These are phyloP conservation scores for Daldinia sp. DNA, from an alignment of 2,329 filamentous ascomycete genomes.

Conservation along the genomic window DNA sequence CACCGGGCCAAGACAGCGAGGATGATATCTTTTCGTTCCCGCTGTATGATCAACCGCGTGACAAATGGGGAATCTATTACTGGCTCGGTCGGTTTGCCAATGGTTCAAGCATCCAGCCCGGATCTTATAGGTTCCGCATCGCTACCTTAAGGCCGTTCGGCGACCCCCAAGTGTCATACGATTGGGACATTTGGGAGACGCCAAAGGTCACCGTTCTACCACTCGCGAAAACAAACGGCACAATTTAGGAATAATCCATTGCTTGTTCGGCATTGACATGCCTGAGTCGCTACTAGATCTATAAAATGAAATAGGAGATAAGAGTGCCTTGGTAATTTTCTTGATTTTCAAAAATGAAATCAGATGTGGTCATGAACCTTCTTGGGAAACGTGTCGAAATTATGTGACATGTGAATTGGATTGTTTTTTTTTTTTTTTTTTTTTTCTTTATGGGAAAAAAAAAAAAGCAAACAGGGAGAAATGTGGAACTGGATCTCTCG, in stretches of 20 bases:
- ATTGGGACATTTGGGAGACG: constrained; percentile 58
- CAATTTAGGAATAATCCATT: background rate
- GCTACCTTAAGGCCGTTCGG: constrained; percentile 58
- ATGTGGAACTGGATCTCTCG: constrained; percentile 44
- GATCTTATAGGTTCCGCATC: constrained; percentile 59
- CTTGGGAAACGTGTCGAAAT: too few species aligned
- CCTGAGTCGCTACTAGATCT: too few species aligned
- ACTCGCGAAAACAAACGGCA: constrained; percentile 1
- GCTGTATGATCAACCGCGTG: constrained; percentile 51
- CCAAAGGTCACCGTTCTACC: constrained; percentile 52
- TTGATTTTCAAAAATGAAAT: too few species aligned
- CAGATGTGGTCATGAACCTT: too few species aligned
- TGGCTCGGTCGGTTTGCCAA: background rate
- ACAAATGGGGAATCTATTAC: constrained; percentile 44
- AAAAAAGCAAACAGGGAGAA: constrained; percentile 5
- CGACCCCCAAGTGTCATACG: constrained; percentile 55
- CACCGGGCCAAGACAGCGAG: constrained; percentile 54
- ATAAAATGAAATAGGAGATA: too few species aligned
- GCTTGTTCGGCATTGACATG: background rate
- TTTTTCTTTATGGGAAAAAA: background rate
- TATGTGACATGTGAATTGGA: too few species aligned
- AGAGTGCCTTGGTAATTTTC: too few species aligned
- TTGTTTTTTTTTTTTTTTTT: too few species aligned
- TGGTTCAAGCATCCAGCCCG: constrained; percentile 54
- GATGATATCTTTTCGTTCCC: constrained; percentile 57